Evolutionary conservation across 371 early-diverging fungal species (phyloP), one percentile per base, ranked within the genome.

Genomic region (Mortierella polycephala): DNA sequence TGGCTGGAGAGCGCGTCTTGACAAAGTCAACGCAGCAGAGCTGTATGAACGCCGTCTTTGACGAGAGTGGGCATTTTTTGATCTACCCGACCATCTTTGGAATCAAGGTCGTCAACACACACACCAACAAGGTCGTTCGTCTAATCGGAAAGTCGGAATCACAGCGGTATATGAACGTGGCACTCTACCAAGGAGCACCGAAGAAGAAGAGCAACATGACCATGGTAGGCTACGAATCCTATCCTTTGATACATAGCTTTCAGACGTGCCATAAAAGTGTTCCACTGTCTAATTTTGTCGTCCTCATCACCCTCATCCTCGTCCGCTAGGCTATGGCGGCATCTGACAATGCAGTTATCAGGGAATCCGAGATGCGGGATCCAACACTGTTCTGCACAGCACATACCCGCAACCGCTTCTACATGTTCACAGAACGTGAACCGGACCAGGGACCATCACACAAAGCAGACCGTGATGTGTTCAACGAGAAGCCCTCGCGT

Each of bases 401-500:
- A 0, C 96, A 90, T 74, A 95, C 94, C 68, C 85, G 92, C 23
- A 96, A 96, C 60, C 88, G 99, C 53, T 98, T 99, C 75, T 98
- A 91, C 82, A 88, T 96, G 85, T 94, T 98, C 73, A 93, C 96
- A 0, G 86, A 85, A 30, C 88, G 95, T 37, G 96, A 96, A 64
- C 96, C 98, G 0, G 94, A 95, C 13, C 67, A 60, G 67, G 88
- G 88, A 21, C 83, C 87, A 23, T 81, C 75, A 8, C 84, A 87
- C 61, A 90, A 89, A 61, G 86, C 85, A 20, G 92, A 92, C 56
- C 92, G 99, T 62, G 99, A 98, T 87, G 89, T 97, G 30, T 97
- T 97, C 75, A 98, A 98, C 83, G 99, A 98, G 71, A 96, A 97
- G 70, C 98, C 98, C 0, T 92, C 97, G 2, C 88, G 95, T 45